Conservation (phyloP, 2,329 filamentous ascomycete species). For the Pseudogymnoascus sp. region DNA sequence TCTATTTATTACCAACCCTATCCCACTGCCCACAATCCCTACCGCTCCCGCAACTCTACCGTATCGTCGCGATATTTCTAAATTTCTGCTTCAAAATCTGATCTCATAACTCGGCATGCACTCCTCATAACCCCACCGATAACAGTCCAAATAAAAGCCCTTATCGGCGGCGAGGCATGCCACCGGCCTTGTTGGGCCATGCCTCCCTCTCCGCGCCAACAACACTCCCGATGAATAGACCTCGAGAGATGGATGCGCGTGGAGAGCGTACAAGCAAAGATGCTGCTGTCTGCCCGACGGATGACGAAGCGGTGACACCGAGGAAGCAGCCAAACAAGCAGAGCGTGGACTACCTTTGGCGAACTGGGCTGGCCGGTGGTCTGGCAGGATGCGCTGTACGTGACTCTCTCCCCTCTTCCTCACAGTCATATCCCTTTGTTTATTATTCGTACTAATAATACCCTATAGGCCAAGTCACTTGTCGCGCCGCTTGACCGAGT, state of each 20-base stretch:
- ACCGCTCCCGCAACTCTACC: too few relatives aligned
- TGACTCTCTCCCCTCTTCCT: background rate
- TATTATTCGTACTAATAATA: constrained; percentile 9
- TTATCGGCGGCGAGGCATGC: constrained; percentile 38
- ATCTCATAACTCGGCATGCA: constrained; percentile 14
- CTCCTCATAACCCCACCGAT: background rate
- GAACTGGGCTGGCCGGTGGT: constrained; percentile 79
- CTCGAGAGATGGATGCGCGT: constrained; percentile 30
- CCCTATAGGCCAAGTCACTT: constrained; percentile 74
- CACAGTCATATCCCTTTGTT: background rate
- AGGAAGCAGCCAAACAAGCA: constrained; percentile 50
- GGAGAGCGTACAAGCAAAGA: constrained; percentile 22
- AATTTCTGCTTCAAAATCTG: too few relatives aligned
- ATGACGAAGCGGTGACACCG: constrained; percentile 42
- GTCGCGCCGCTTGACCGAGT: constrained; percentile 95
- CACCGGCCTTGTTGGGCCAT: constrained; percentile 48
- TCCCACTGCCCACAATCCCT: background rate
- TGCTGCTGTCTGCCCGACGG: constrained; percentile 40
- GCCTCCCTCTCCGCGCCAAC: constrained; percentile 44
- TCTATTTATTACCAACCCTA: background rate
- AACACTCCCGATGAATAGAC: constrained; percentile 36
- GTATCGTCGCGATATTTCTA: too few relatives aligned
- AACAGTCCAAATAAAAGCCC: constrained; percentile 6
- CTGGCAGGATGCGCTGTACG: constrained; percentile 82
- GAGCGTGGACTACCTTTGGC: constrained; percentile 74